phyloP scores from a whole-genome alignment of 2,329 filamentous ascomycete species.

The Amphichorda felina region DNA sequence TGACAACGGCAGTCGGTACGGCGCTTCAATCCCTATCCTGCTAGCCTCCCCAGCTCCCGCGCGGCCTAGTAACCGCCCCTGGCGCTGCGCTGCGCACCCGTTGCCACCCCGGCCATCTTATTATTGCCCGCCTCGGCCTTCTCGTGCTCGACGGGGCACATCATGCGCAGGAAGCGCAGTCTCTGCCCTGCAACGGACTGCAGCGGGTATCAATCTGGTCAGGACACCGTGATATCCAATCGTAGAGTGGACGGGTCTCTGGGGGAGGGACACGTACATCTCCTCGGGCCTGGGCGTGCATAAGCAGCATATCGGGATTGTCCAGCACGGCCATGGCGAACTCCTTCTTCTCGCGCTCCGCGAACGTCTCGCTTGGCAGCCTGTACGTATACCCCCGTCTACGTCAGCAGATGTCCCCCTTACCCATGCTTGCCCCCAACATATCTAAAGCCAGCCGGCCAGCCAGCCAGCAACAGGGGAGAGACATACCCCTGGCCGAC shows the following conservation, averaged over 20 bases:
- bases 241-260: background rate
- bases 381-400: background rate
- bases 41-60: no score
- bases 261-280: conserved; percentile 31
- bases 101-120: background rate
- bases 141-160: conserved; percentile 34
- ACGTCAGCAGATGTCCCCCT: background rate
- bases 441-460: no score
- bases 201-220: background rate
- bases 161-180: conserved; percentile 41
- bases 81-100: background rate
- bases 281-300: conserved; percentile 40
- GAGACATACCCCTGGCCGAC: background rate
- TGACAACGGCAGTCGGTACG: no score
- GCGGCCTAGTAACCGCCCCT: background rate
- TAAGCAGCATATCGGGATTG: conserved; percentile 45
- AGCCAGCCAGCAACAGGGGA: background rate
- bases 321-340: conserved; percentile 43
- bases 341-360: conserved; percentile 28
- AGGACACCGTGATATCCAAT: background rate
- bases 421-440: no score
- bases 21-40: no score
- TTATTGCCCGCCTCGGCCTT: background rate
- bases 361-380: conserved; percentile 22
- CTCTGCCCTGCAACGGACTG: conserved; percentile 45